These are phyloP conservation scores for Didymella lethalis DNA, from an alignment of 2,329 filamentous ascomycete genomes.

Conservation along the genomic window DNA sequence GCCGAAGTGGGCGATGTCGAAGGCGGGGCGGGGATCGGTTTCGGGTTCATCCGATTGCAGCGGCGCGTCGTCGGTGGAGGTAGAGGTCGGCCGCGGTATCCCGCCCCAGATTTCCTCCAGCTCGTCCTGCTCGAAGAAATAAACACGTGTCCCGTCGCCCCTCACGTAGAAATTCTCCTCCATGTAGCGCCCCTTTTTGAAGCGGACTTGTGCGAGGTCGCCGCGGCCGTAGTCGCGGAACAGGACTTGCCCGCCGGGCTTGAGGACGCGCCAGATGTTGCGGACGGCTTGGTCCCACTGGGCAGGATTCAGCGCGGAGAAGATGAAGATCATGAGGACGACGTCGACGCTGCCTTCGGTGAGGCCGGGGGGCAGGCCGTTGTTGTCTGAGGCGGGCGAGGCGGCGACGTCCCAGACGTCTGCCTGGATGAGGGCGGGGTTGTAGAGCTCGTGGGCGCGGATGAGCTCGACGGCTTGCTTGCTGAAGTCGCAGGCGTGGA, in stretches of 20 bases:
- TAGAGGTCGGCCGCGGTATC: not conserved
- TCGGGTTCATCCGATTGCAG: no score
- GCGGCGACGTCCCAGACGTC: conserved; percentile 91
- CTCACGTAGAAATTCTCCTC: conserved; percentile 98
- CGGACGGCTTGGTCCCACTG: conserved; percentile 85
- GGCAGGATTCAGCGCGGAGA: conserved; percentile 83
- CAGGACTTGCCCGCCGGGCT: conserved; percentile 89
- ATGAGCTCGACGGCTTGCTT: conserved; percentile 95
- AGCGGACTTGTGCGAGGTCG: conserved; percentile 93
- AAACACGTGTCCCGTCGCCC: conserved; percentile 94
- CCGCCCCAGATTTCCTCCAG: conserved; percentile 79
- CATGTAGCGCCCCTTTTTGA: conserved; percentile 93
- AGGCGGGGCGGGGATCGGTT: conserved; percentile 34
- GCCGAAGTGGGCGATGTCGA: conserved; percentile 80
- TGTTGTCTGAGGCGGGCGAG: conserved; percentile 55
- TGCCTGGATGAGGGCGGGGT: conserved; percentile 75
- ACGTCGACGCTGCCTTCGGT: conserved; percentile 84
- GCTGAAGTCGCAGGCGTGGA: conserved; percentile 96
- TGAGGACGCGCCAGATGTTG: conserved; percentile 84
- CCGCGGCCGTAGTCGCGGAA: conserved; percentile 97
- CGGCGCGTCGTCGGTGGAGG: no score
- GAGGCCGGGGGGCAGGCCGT: conserved; percentile 75
- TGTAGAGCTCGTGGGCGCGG: conserved; percentile 78
- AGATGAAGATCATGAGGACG: conserved; percentile 95
- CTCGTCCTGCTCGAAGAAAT: conserved; percentile 93